Percentiles rank a stretch among this genome's conserved stretches.
Conservation (phyloP, 177 flowering plant species). For the Vitis hybrid region DNA sequence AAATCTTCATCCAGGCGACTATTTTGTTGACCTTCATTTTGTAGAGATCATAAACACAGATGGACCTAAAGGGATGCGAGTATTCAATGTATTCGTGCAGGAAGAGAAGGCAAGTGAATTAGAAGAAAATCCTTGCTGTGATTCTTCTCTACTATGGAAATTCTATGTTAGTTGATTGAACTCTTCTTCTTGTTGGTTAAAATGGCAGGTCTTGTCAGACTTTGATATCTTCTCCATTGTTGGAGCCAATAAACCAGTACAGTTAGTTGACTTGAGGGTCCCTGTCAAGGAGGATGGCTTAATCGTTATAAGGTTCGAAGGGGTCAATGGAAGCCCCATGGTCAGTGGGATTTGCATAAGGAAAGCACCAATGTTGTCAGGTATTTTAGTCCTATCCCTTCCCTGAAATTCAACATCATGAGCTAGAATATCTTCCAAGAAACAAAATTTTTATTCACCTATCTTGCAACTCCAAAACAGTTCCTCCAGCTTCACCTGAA, state of each 20-base stretch:
- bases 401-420: background rate
- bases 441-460: background rate
- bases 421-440: background rate
- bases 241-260: slow-evolving; percentile 89
- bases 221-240: slow-evolving; percentile 82
- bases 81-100: slow-evolving; percentile 84
- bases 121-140: background rate
- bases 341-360: slow-evolving; percentile 86
- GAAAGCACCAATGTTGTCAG: slow-evolving; percentile 52
- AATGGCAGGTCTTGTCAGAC: slow-evolving; percentile 66
- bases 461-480: slow-evolving; percentile 29
- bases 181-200: background rate
- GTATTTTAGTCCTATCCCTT: slow-evolving; percentile 31
- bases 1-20: slow-evolving; percentile 66
- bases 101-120: slow-evolving; percentile 73
- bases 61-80: slow-evolving; percentile 94
- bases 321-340: slow-evolving; percentile 69
- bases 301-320: slow-evolving; percentile 66
- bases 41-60: slow-evolving; percentile 73
- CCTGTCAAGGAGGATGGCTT: slow-evolving; percentile 55
- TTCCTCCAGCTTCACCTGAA: slow-evolving; percentile 31
- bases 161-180: background rate
- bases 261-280: slow-evolving; percentile 56
- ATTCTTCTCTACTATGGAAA: background rate
- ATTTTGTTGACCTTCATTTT: slow-evolving; percentile 85